Evolutionary conservation across 768 basidiomycete species (phyloP).

Genomic region (Phanerodontia chrysosporium): DNA sequence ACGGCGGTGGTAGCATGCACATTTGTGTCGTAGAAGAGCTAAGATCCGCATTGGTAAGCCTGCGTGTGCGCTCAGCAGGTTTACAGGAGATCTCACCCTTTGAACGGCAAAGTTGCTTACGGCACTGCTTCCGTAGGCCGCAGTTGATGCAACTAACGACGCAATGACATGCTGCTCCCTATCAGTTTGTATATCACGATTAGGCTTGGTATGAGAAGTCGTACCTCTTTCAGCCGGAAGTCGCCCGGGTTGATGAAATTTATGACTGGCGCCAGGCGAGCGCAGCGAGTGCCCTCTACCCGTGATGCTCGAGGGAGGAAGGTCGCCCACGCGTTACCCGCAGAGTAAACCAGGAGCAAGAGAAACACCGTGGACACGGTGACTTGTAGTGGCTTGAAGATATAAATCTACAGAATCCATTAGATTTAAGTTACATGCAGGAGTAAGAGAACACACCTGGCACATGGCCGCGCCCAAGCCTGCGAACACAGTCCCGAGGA

Average conservation of each 20-base stretch:
- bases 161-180: constrained; percentile 49
- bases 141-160: constrained; percentile 53
- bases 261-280: constrained; percentile 35
- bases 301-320: constrained; percentile 39
- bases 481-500: constrained; percentile 53
- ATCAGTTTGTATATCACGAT: not conserved
- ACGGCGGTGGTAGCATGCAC: constrained; percentile 52
- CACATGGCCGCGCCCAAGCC: constrained; percentile 54
- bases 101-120: constrained; percentile 62
- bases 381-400: constrained; percentile 54
- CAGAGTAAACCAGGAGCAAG: constrained; percentile 46
- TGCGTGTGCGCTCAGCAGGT: not conserved
- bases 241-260: constrained; percentile 53
- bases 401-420: constrained; percentile 41
- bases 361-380: constrained; percentile 54
- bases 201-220: constrained; percentile 8
- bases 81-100: constrained; percentile 33
- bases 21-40: constrained; percentile 59
- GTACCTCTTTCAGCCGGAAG: constrained; percentile 55
- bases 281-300: constrained; percentile 42
- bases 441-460: constrained; percentile 36
- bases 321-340: constrained; percentile 46
- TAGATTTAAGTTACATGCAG: no score
- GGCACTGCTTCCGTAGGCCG: constrained; percentile 47
- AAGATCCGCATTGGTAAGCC: not conserved